Evolutionary conservation across 2,329 filamentous ascomycete genomes (phyloP), one percentile per base, ranked within the genome.

Genomic region (Apiospora hydei): DNA sequence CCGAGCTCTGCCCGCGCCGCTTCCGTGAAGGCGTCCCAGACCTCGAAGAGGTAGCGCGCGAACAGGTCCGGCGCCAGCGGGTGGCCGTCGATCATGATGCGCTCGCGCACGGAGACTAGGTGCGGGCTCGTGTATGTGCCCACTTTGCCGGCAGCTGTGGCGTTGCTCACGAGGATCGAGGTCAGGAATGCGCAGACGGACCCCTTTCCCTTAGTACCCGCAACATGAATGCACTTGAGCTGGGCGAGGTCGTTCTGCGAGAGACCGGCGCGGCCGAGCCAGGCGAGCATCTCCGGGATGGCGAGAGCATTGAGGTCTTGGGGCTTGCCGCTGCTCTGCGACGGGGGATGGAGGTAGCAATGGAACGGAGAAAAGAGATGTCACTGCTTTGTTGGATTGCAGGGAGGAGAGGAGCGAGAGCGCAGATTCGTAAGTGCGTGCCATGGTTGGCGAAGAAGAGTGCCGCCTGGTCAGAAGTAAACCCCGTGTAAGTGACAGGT

Each of bases 161-260:
- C 78, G 74, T 71, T 81, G 64, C 84, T 84, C 4, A 86, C 84
- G n/a, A 98, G 85, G 74, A 97, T 93, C 2, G 91, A 91, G 18
- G 94, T 94, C 26, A 94, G 89, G 80, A 95, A 96, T 13, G 95
- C 93, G 75, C 93, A 94, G 0, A 94, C 95, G 2, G 94, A 96
- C 53, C 95, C 95, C 82, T 98, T 98, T 73, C 96, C 96, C 81
- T 98, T 98, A 5, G 95, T 98, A 16, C 96, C 96, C 0, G 96
- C 94, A 66, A 98, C 91, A 80, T 98, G 96, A 73, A 98, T 90
- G 75, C 87, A 87, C 21, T 82, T 83, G 69, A 88, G 81, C 4
- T 78, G 75, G 16, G 81, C 77, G 38, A 89, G 83, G 75, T 85
- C 84, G 0, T 77, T 70, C 1, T 81, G 81, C 82, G 92, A 84